Base-by-base conservation (phyloP, 1,284 basidiomycete species). In the Naganishia sp. region DNA sequence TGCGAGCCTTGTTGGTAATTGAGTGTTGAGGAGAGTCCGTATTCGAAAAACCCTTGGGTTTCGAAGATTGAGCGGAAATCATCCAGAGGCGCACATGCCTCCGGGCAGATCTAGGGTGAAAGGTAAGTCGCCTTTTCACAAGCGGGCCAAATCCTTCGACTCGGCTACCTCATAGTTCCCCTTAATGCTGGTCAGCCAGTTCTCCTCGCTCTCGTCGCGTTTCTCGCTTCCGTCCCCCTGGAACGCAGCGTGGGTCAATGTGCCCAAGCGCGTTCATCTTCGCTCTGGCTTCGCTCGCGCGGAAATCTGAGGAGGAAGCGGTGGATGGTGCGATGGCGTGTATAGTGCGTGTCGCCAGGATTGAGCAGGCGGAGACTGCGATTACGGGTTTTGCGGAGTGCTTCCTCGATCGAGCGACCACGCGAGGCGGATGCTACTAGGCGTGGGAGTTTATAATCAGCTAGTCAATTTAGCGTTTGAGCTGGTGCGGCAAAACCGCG, bases 351-450 rank as follows among this genome's bases (percentile, higher is more conserved):
- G 80, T 80, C 49, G 77, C 79, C 71, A 72, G 75, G 65, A 68
- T 69, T 28, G 79, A 81, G 64, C 75, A 76, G 70, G 64, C 67
- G 10, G 71, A 74, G 31, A 67, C 72, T 10, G 71, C 70, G 23
- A 76, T 77, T 9, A 71, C 75, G 0, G 66, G 63, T 10, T 81
- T 78, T 72, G 52, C 69, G 28, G 78, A 82, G 66, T 80, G 78
- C 70, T 80, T 81, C 78, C n/a, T n/a, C n/a, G n/a, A n/a, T n/a
- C n/a, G 70, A 70, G 55, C 74, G 78, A 7, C 69, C 75, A 81
- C 70, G 68, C 71, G n/a, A 75, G 81, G 18, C 71, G 81, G 44
- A 81, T 80, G 31, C 81, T 43, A 77, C 42, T 16, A 50, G 56
- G 25, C 2, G 23, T 25, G 23, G 25, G 25, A n/a, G n/a, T n/a